These are phyloP conservation scores for Fraxinus xanthoxyloides DNA, from an alignment of 305 asterid species.

Conservation along the genomic window DNA sequence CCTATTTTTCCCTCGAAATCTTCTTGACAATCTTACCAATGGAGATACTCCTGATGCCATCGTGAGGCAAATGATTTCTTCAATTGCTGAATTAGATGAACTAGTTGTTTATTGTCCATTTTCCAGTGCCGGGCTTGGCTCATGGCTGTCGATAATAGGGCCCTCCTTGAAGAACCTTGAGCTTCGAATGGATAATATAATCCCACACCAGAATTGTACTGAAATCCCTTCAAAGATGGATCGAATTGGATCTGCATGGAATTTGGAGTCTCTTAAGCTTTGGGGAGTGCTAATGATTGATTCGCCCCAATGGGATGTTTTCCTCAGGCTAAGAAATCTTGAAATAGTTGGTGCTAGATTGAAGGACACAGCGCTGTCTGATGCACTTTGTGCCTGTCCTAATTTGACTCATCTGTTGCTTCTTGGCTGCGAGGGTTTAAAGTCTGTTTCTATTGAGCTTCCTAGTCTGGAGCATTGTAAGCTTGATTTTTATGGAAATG, in stretches of 20 bases:
- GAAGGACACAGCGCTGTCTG: conserved; percentile 57
- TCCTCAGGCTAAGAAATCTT: conserved; percentile 70
- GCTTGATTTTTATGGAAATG: conserved; percentile 76
- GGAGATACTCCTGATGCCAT: conserved; percentile 57
- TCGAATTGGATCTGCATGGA: conserved; percentile 56
- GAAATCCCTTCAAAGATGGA: conserved; percentile 72
- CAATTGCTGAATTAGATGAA: conserved; percentile 56
- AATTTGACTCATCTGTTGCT: conserved; percentile 64
- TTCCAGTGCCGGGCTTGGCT: conserved; percentile 57
- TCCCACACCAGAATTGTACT: conserved; percentile 35
- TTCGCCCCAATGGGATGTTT: conserved; percentile 80
- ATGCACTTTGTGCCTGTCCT: conserved; percentile 71
- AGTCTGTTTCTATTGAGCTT: conserved; percentile 48
- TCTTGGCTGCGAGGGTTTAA: conserved; percentile 87
- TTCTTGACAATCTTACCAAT: conserved; percentile 58
- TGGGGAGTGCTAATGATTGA: conserved; percentile 85
- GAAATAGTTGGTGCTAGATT: conserved; percentile 89
- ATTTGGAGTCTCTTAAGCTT: conserved; percentile 83
- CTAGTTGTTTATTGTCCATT: conserved; percentile 90
- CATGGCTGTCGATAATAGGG: conserved; percentile 68
- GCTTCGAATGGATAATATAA: conserved; percentile 77
- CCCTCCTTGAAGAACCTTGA: conserved; percentile 63
- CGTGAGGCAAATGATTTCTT: conserved; percentile 50
- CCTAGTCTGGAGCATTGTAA: conserved; percentile 68
- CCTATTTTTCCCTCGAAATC: conserved; percentile 68